phyloP scores from a whole-genome alignment of 345 rosid genomes.

The Populus simonii region DNA sequence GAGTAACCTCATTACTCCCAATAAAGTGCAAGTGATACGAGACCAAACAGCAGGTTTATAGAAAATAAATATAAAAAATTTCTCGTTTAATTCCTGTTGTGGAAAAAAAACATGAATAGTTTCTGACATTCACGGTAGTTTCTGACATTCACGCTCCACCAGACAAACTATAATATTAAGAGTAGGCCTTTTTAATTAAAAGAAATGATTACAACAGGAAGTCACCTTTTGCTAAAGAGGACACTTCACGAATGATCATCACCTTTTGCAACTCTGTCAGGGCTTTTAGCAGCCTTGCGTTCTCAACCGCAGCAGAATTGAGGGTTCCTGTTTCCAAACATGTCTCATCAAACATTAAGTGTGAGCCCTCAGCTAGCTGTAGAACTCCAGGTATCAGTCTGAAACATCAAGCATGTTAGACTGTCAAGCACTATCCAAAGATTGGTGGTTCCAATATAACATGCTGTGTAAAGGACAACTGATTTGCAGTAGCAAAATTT shows the following conservation, averaged over 20 bases:
- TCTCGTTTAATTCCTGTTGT: too few species aligned
- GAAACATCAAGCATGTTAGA: constrained; percentile 19
- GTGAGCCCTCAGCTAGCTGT: constrained; percentile 82
- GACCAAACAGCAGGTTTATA: background rate
- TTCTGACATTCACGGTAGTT: background rate
- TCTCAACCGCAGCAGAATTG: constrained; percentile 71
- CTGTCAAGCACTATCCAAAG: background rate
- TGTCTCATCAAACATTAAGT: constrained; percentile 76
- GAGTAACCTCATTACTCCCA: background rate
- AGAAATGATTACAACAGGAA: too few species aligned
- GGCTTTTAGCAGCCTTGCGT: constrained; percentile 62
- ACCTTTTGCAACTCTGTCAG: constrained; percentile 77
- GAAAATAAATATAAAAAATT: background rate
- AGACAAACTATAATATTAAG: background rate
- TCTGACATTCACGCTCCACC: background rate
- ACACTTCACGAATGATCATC: constrained; percentile 8
- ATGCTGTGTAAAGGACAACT: background rate
- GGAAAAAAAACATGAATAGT: background rate
- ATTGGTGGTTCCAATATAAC: background rate
- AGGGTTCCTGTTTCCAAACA: constrained; percentile 71
- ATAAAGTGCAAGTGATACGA: background rate
- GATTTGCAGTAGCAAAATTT: background rate
- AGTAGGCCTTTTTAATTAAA: too few species aligned
- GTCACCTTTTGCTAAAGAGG: background rate
- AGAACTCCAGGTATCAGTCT: constrained; percentile 68